A percentile compares a stretch with the other conserved stretches of the same genome.
phyloP scores from a whole-genome alignment of 2,329 filamentous ascomycete species.

The Trichoderma atroviride region DNA sequence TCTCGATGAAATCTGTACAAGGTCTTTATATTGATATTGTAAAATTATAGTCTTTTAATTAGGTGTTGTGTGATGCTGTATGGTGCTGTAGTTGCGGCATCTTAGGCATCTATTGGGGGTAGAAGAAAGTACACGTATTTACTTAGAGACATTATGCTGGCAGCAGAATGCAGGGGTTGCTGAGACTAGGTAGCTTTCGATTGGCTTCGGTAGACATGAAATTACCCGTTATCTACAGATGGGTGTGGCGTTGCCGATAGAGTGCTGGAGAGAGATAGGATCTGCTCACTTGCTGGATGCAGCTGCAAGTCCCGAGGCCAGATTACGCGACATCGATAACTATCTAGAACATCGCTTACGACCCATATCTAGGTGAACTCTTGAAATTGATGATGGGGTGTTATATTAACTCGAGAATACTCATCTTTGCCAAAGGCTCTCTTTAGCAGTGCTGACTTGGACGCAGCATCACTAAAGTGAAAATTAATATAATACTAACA shows the following conservation, averaged over 20 bases:
- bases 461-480: background rate
- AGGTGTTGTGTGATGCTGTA: background rate
- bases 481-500: background rate
- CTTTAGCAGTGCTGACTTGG: no score
- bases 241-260: background rate
- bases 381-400: no score
- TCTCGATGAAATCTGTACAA: background rate
- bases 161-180: background rate
- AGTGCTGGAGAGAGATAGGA: background rate
- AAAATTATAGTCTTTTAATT: no score
- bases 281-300: background rate
- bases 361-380: no score
- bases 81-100: background rate
- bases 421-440: no score
- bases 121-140: no score
- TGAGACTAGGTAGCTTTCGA: background rate
- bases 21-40: background rate
- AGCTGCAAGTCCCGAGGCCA: no score
- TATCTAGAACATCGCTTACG: no score
- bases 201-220: background rate
- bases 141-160: background rate
- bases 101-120: background rate
- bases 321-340: no score
- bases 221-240: background rate
- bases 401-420: no score